Base-by-base conservation (phyloP, 345 rosid genomes). In the Turritis glabra region DNA sequence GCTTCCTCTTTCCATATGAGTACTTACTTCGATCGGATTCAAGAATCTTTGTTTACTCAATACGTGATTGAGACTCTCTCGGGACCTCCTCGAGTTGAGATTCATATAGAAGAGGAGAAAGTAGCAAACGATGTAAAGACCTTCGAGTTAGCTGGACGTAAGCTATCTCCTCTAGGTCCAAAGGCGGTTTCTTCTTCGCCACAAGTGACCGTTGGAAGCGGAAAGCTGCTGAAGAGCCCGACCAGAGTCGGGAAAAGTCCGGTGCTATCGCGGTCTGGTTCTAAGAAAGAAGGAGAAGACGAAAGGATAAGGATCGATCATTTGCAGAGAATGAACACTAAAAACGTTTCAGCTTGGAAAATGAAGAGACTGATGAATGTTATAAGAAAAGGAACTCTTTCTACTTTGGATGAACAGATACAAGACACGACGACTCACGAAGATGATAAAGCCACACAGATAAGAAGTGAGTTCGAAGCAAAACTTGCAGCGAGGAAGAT, bases 271-370 rank as follows among this genome's bases (percentile, higher is more conserved):
- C 77, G 64, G 37, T 51, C 69, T 40, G 72, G 80, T 19, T 85
- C 93, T 11, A 83, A 67, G 70, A 82, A 78, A 60, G 83, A 70
- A 30, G 80, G 84, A 13, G 75, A 68, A 5, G 72, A 65, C 0
- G 81, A 69, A 21, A 88, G 88, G 58, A 88, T 93, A 60, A 82
- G 88, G 5, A 88, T 93, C 32, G 87, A 86, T 52, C 87, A 82
- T 80, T 79, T 93, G 80, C 93, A 93, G 66, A 87, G 85, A 72
- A 81, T 91, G 79, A 91, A 89, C 32, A 81, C 79, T 32, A 91
- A 81, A 81, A 94, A 94, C 62, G 87, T 94, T 5, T 94, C 97
- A 0, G 98, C 98, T n/a, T 91, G 98, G 98, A 94, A 86, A 57
- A 94, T 94, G 98, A 94, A 91, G 79, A 81, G 88, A 76, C 56